Evolutionary conservation across 768 basidiomycete genomes (phyloP), one percentile per base, ranked within the genome.

Genomic region (Trametes punicea): DNA sequence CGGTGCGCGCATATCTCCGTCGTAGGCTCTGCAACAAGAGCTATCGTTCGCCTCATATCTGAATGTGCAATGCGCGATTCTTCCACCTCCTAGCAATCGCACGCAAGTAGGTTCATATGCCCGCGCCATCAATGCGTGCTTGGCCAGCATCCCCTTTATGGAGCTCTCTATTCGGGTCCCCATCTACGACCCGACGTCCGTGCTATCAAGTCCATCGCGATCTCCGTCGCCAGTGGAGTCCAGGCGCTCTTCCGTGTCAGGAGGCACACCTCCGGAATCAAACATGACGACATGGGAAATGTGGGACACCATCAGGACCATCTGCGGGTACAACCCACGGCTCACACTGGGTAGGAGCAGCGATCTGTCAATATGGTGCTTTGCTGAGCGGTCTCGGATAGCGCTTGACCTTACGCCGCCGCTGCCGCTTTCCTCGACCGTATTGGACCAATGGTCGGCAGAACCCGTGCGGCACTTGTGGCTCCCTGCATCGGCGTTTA

Each of bases 291-390:
- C 90, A 0, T 99, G 97, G 96, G 97, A 98, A 69, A 96, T 95
- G 84, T 99, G 97, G 97, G 97, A 98, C 69, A 80, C 88, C 44
- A 91, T 99, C 55, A 79, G 95, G 57, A 86, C 87, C 3, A 80
- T 96, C 30, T 99, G 97, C 70, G 87, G 87, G 55, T 96, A 94
- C 70, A 84, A 82, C 66, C 75, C 79, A 27, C 81, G 90, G 25
- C 66, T 93, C 57, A 86, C 86, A 2, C 67, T 91, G 54, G 86
- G 90, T 93, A 69, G 62, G 79, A 71, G 44, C 15, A 27, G 33
- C 29, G 29, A n/a, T 39, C 26, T 33, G 25, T 41, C 11, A 15
- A 49, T 26, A 36, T 46, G 38, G 42, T 45, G 15, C n/a, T 40
- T 63, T 42, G 56, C 45, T 45, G n/a, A 56, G 6, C 13, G 48